Conservation (phyloP, 2,329 filamentous ascomycete species). For the Ceratocystis variospora region DNA sequence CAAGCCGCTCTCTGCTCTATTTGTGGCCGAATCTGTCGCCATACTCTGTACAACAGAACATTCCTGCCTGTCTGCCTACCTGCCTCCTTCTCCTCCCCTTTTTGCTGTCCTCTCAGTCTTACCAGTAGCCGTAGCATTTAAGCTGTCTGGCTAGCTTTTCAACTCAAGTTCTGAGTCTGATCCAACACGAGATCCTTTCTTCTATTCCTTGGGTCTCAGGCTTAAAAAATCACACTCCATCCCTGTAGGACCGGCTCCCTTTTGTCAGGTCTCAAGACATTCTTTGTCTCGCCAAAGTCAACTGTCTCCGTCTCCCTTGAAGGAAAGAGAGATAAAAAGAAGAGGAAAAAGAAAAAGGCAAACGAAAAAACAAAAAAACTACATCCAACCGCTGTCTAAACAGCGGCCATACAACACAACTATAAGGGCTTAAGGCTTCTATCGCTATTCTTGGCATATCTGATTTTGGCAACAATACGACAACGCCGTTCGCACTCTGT, state of each 20-base stretch:
- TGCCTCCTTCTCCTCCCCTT: too few species aligned
- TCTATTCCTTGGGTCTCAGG: background rate
- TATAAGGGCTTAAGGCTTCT: too few species aligned
- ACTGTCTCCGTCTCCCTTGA: background rate
- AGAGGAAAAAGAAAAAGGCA: too few species aligned
- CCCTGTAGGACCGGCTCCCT: background rate
- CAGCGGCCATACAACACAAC: too few species aligned
- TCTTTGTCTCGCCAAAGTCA: background rate
- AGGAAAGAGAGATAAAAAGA: background rate
- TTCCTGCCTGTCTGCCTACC: background rate
- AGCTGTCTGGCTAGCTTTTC: background rate
- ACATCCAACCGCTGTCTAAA: too few species aligned
- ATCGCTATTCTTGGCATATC: background rate
- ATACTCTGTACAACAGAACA: background rate
- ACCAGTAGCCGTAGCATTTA: background rate
- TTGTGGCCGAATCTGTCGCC: background rate
- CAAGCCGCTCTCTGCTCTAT: background rate
- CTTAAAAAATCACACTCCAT: background rate
- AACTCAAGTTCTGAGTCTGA: background rate
- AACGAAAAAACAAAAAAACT: too few species aligned
- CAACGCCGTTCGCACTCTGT: background rate
- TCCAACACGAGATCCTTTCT: background rate
- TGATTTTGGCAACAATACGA: background rate
- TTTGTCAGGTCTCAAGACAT: conserved; percentile 4
- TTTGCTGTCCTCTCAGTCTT: background rate